Conservation (phyloP, 768 basidiomycete species). For the Suillus fuscotomentosus region DNA sequence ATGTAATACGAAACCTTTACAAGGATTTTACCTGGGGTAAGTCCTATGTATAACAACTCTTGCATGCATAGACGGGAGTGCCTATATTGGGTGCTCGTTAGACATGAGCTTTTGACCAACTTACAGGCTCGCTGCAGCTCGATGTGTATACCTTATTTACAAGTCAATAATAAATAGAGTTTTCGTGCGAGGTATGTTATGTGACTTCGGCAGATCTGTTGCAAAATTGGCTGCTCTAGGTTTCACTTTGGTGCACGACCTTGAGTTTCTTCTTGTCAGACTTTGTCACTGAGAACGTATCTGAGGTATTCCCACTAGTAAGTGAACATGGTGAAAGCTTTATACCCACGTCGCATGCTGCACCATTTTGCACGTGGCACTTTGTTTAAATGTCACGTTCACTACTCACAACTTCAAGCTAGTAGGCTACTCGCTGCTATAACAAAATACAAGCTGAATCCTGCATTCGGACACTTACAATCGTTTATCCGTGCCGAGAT, state of each 20-base stretch:
- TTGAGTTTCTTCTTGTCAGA: not conserved
- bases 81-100: not conserved
- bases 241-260: not conserved
- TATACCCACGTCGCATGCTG: too few species aligned
- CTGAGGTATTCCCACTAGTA: not conserved
- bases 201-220: not conserved
- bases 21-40: constrained; percentile 33
- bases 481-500: not conserved
- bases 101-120: not conserved
- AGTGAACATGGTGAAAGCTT: not conserved
- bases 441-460: too few species aligned
- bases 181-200: not conserved
- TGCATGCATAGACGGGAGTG: not conserved
- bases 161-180: not conserved
- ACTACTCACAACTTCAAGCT: too few species aligned
- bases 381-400: too few species aligned
- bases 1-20: constrained; percentile 70
- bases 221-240: not conserved
- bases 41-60: not conserved
- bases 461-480: not conserved
- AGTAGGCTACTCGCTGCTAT: too few species aligned
- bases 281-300: not conserved
- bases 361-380: not conserved
- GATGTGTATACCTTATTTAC: not conserved
- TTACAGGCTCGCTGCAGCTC: not conserved